These are phyloP conservation scores for Termitomyces sp. DNA, from an alignment of 768 basidiomycete species.

Conservation along the genomic window DNA sequence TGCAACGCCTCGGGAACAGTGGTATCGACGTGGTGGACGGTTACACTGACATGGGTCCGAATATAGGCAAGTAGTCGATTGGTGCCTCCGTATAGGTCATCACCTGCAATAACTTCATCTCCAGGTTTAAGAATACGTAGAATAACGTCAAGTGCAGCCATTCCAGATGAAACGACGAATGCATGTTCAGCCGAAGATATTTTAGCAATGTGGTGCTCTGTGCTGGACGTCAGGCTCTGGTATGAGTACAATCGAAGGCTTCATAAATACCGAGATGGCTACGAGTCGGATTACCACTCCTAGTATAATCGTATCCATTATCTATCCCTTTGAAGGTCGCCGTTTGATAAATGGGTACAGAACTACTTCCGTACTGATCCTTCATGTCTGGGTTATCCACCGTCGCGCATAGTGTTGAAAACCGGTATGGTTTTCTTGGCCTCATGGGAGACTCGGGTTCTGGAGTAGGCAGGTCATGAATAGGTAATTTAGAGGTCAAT, in stretches of 20 bases:
- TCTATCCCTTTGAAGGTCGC: slow-evolving; percentile 95
- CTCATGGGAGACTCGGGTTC: slow-evolving; percentile 75
- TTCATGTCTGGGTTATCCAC: slow-evolving; percentile 90
- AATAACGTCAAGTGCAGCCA: slow-evolving; percentile 97
- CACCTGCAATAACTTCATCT: slow-evolving; percentile 94
- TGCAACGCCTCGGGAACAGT: slow-evolving; percentile 65
- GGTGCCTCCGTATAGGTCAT: slow-evolving; percentile 97
- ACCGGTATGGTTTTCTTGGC: slow-evolving; percentile 73
- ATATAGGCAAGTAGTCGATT: slow-evolving; percentile 93
- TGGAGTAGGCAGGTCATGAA: slow-evolving; percentile 70
- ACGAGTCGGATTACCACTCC: slow-evolving; percentile 96
- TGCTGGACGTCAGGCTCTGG: slow-evolving; percentile 7
- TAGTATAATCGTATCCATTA: slow-evolving; percentile 88
- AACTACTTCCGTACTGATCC: slow-evolving; percentile 93
- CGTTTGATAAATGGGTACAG: slow-evolving; percentile 97
- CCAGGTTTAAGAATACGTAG: slow-evolving; percentile 91
- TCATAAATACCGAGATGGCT: slow-evolving; percentile 76
- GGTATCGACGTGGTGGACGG: slow-evolving; percentile 92
- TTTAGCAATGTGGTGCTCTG: slow-evolving; percentile 97
- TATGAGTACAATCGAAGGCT: slow-evolving; percentile 1
- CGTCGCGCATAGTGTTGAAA: slow-evolving; percentile 88
- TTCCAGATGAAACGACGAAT: slow-evolving; percentile 92
- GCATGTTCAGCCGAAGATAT: slow-evolving; percentile 91
- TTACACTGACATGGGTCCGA: slow-evolving; percentile 80
- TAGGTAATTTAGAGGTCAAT: slow-evolving; percentile 22